phyloP scores from a whole-genome alignment of 805 yeast species.

The Candida oleophila region DNA sequence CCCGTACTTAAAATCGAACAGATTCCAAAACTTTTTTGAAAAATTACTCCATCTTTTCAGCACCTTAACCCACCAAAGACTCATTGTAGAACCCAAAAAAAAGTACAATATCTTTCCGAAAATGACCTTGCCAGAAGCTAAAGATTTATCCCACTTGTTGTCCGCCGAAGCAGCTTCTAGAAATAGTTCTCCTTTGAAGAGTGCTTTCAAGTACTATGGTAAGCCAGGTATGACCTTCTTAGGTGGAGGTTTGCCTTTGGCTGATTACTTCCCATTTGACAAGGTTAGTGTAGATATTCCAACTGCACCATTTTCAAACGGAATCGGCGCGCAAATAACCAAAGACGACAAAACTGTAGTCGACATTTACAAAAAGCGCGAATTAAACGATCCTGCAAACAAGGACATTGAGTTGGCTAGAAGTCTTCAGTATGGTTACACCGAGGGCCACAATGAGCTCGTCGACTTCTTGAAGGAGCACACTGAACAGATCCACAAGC shows the following conservation, averaged over 20 bases:
- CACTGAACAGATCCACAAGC: slow-evolving; percentile 50
- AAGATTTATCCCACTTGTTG: slow-evolving; percentile 71
- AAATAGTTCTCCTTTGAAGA: slow-evolving; percentile 75
- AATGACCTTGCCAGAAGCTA: slow-evolving; percentile 41
- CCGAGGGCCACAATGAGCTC: slow-evolving; percentile 78
- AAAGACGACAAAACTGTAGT: slow-evolving; percentile 40
- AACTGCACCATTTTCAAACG: slow-evolving; percentile 73
- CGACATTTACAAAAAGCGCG: slow-evolving; percentile 38
- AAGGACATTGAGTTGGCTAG: slow-evolving; percentile 71
- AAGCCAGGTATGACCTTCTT: slow-evolving; percentile 80
- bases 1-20: not conserved
- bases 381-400: slow-evolving; percentile 16
- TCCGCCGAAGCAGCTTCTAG: slow-evolving; percentile 80
- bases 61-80: no score
- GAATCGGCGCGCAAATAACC: slow-evolving; percentile 66
- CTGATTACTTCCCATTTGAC: slow-evolving; percentile 92
- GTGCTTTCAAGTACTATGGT: slow-evolving; percentile 73
- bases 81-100: no score
- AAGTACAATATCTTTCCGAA: no score
- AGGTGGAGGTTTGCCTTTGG: slow-evolving; percentile 93
- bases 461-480: slow-evolving; percentile 72
- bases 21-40: no score
- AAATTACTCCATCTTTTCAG: no score
- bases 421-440: slow-evolving; percentile 89
- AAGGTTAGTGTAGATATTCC: slow-evolving; percentile 69